Percentiles rank a stretch among this genome's conserved stretches.
Evolutionary conservation across 768 basidiomycete genomes (phyloP).

Genomic region (Inosperma sp.): DNA sequence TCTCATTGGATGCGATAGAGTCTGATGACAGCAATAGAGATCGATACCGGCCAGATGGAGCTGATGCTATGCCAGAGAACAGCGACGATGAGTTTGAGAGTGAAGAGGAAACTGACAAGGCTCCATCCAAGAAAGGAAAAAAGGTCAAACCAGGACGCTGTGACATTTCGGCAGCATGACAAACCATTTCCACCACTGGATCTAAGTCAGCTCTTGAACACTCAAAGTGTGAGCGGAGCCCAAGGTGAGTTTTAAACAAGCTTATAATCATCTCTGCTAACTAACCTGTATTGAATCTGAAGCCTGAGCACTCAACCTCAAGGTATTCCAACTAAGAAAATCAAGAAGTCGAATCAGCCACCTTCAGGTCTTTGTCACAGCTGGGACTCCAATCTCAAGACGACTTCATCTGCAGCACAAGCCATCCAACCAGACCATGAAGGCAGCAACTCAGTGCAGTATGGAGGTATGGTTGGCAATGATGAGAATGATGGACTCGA

Average conservation of each 20-base stretch:
- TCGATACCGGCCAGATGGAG: neutral
- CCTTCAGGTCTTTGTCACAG: neutral
- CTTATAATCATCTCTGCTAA: neutral
- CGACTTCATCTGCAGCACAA: neutral
- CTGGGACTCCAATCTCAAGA: neutral
- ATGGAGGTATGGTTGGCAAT: conserved; percentile 2
- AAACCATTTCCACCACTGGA: neutral
- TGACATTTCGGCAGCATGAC: neutral
- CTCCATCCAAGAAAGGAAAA: neutral
- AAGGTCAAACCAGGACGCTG: neutral
- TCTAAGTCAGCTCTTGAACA: neutral
- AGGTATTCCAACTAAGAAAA: neutral
- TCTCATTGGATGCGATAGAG: neutral
- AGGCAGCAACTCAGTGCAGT: neutral
- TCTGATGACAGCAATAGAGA: conserved; percentile 7
- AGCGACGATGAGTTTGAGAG: neutral
- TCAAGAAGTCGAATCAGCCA: neutral
- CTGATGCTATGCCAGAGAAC: neutral
- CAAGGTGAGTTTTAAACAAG: neutral
- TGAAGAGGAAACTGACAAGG: neutral
- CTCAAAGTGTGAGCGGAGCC: neutral
- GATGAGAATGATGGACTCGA: neutral
- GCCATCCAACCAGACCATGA: neutral
- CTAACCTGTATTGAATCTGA: neutral
- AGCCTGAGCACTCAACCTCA: neutral